Evolutionary conservation across 495 filamentous ascomycete species (phyloP), one percentile per base, ranked within the genome.

Genomic region (Podospora appendiculata): DNA sequence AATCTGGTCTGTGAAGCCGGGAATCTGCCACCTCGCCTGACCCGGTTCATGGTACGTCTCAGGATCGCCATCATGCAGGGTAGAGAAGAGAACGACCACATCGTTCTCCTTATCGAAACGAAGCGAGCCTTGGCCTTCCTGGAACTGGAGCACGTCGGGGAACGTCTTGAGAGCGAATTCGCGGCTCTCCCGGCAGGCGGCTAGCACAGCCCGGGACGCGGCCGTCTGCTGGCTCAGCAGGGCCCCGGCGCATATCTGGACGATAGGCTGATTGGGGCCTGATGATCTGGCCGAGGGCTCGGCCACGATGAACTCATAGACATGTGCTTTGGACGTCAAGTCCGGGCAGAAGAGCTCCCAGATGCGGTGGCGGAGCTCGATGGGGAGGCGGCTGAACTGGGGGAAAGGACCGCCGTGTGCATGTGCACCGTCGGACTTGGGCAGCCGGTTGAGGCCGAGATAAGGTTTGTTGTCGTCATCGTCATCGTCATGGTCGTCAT

Each of bases 271-370:
- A 25, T 25, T 25, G 25, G 25, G 25, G 5, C 25, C 25, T 25
- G 25, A 25, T 25, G 25, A 25, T 5, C 25, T 25, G 25, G 25
- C 25, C 5, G 25, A 25, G 25, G 25, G 25, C 25, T 25, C 25
- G 25, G 25, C 25, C n/a, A 32, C 6, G 4, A 41, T 33, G 35
- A 50, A 50, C 4, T 41, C 17, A 36, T 63, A 65, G 0, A 74
- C 57, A 19, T 67, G 64, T 1, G 53, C 41, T 19, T 65, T 59
- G 7, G 41, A 48, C 18, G 57, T 60, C 12, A 75, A 52, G 18
- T 70, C 61, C 0, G 66, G 65, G 44, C 69, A 69, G 39, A 70
- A 69, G 9, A 56, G 49, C 32, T 71, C 61, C 73, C 73, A 77
- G 45, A 77, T 58, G 34, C 45, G 61, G 9, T 52, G 19, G 40